Evolutionary conservation across 2,329 filamentous ascomycete species (phyloP).

Genomic region (Cephalotrichum gorgonifer): DNA sequence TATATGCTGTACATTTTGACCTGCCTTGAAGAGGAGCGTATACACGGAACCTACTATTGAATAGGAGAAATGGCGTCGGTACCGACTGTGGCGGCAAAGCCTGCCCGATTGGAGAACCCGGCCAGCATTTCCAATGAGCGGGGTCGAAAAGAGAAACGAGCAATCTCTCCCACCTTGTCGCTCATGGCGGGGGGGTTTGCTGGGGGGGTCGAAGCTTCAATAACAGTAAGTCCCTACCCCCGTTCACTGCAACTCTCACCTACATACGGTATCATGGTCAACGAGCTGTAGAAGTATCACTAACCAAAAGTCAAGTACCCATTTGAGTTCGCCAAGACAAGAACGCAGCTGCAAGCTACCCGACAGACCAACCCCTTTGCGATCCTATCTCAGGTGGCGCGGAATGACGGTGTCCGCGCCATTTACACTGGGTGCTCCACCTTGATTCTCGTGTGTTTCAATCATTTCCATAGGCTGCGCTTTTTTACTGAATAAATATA

Average conservation of each 20-base stretch:
- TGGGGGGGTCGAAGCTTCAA: constrained; percentile 39
- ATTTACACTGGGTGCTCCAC: constrained; percentile 55
- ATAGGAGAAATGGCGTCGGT: background rate
- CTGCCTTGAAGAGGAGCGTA: too few species aligned
- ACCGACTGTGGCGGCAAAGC: background rate
- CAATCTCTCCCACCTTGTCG: constrained; percentile 29
- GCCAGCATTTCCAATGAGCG: background rate
- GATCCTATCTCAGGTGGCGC: constrained; percentile 43
- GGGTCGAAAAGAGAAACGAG: constrained; percentile 8
- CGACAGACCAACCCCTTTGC: constrained; percentile 42
- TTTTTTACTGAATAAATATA: background rate
- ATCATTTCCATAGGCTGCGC: background rate
- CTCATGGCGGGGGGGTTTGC: constrained; percentile 39
- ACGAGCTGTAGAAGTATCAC: background rate
- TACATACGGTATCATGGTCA: background rate
- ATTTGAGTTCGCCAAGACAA: constrained; percentile 58
- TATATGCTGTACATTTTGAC: too few species aligned
- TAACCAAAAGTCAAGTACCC: constrained; percentile 37
- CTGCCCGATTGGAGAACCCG: background rate
- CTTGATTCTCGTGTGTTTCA: constrained; percentile 32
- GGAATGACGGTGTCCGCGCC: constrained; percentile 43
- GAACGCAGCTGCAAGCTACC: constrained; percentile 40
- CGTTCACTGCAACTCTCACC: too few species aligned
- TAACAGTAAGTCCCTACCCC: constrained; percentile 25
- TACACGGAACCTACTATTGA: too few species aligned